Conservation (phyloP, 352 stramenopile genomes). For the Phytophthora cajani region DNA sequence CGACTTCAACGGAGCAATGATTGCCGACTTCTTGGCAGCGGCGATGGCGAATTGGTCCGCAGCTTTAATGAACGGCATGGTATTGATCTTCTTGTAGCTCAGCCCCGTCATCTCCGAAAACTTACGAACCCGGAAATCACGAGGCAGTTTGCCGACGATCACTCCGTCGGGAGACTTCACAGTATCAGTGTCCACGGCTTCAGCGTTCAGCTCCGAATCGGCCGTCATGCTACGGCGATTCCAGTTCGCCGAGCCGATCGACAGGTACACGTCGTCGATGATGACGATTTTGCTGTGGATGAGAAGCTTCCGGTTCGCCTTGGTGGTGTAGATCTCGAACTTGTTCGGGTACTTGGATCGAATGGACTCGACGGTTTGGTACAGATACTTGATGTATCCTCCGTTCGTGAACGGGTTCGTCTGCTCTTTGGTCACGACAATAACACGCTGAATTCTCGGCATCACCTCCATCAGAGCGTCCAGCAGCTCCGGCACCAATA, state of each 20-base stretch:
- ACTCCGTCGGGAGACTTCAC: too few species aligned
- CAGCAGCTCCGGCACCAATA: constrained; percentile 50
- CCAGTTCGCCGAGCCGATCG: constrained; percentile 64
- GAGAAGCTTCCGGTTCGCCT: constrained; percentile 39
- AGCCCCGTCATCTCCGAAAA: constrained; percentile 60
- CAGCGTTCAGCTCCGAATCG: constrained; percentile 59
- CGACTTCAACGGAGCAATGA: not conserved
- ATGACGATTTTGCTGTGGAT: constrained; percentile 61
- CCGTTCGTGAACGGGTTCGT: constrained; percentile 24
- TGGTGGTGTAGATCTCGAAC: constrained; percentile 42
- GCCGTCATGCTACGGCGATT: constrained; percentile 48
- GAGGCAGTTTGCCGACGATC: too few species aligned
- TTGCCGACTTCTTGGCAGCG: not conserved
- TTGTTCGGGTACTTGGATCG: constrained; percentile 26
- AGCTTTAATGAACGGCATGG: constrained; percentile 51
- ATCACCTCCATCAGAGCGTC: constrained; percentile 48
- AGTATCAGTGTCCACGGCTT: constrained; percentile 43
- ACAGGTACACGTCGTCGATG: constrained; percentile 68
- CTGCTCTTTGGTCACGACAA: constrained; percentile 47
- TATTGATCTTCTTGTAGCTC: constrained; percentile 46
- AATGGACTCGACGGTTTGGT: constrained; percentile 50
- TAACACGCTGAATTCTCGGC: constrained; percentile 47
- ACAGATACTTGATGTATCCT: constrained; percentile 53
- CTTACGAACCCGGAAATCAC: constrained; percentile 25
- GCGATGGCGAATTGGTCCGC: constrained; percentile 27